Evolutionary conservation across 441 rosid genomes (phyloP), one percentile per base, ranked within the genome.

Genomic region (Populus hybrid): DNA sequence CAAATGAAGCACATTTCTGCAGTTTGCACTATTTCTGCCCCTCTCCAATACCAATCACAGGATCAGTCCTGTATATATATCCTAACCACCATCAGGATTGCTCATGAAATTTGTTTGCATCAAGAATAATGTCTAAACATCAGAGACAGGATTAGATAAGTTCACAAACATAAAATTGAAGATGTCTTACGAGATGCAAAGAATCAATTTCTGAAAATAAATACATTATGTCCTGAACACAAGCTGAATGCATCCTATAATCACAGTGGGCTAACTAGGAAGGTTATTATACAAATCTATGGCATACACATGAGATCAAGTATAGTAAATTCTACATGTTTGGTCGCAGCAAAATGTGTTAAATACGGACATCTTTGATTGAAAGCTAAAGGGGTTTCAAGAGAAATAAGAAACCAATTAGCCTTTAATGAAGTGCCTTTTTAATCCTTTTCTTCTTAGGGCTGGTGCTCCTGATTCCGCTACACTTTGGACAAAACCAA

Each of bases 401-500:
- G 31, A 53, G 26, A 18, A 21, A 31, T 0, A 5, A 33, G 28
- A 28, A 28, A 28, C 29, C 67, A 71, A 64, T 68, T 71, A 7
- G 72, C 16, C 72, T 75, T 73, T 26, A 10, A 18, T 29, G 74
- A 70, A 9, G 82, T 78, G 45, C n/a, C 7, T 68, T 80, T 53
- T 78, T 83, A 73, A 81, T 84, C 72, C 77, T 80, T 69, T 78
- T 81, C 65, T 78, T 74, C 8, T 78, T 16, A 33, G 82, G 28
- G 16, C 11, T 73, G 3, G 56, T 38, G 20, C 56, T 74, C 16
- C 69, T 73, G 68, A 28, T 81, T 24, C 45, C 65, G 8, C 74
- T 73, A 59, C 95, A 90, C 16, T 74, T 77, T 7, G 88, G 77
- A 77, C 97, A 93, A 78, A 93, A 87, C 94, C 97, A 93, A 80